phyloP scores from a whole-genome alignment of 1,139 yeast genomes.

The Maudiozyma humilis region DNA sequence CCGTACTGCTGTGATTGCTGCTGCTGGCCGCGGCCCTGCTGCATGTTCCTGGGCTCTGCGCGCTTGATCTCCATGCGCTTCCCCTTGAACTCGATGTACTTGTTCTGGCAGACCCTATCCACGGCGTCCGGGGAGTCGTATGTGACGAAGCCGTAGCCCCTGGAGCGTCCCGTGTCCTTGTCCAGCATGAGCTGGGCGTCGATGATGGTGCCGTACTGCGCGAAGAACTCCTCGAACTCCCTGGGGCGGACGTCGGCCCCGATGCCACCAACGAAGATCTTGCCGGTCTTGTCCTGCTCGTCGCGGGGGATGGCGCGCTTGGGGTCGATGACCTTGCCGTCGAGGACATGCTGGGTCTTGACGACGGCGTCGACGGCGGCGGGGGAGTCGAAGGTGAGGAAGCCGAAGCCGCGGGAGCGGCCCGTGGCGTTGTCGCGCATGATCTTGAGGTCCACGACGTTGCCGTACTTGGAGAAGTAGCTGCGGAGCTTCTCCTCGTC shows the following conservation, averaged over 20 bases:
- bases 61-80: constrained; percentile 91
- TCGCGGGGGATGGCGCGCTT: constrained; percentile 97
- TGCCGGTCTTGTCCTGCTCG: constrained; percentile 95
- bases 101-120: constrained; percentile 79
- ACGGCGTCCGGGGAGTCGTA: constrained; percentile 95
- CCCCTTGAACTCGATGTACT: constrained; percentile 76
- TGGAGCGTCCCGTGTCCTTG: constrained; percentile 93
- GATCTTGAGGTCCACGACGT: constrained; percentile 79
- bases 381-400: constrained; percentile 78
- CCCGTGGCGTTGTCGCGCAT: constrained; percentile 92
- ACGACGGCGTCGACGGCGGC: constrained; percentile 81
- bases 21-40: constrained; percentile 27
- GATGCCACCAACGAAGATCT: constrained; percentile 96
- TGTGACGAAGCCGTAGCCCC: constrained; percentile 97
- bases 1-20: constrained; percentile 6
- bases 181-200: constrained; percentile 98
- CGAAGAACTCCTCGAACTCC: constrained; percentile 81
- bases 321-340: constrained; percentile 96
- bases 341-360: constrained; percentile 79
- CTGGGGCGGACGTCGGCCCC: constrained; percentile 91
- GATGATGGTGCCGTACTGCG: constrained; percentile 84
- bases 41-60: constrained; percentile 86
- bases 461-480: constrained; percentile 86
- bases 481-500: constrained; percentile 75
- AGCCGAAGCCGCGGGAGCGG: constrained; percentile 94